Percentiles rank a stretch among this genome's conserved stretches.
Conservation (phyloP, 805 yeast genomes). For the Isabelozyma pseudorhagii region DNA sequence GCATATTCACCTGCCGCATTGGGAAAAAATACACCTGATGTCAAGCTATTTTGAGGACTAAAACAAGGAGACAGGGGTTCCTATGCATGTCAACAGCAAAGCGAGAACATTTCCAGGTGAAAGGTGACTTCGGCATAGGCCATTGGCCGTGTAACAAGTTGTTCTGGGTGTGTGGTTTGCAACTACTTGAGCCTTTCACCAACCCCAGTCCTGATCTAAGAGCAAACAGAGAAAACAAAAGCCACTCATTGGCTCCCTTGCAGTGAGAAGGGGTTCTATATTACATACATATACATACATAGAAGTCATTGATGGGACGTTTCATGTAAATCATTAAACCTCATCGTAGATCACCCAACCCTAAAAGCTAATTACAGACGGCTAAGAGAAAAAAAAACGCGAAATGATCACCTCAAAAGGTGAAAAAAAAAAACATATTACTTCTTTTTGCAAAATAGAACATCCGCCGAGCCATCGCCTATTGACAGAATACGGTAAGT, state of each 20-base stretch:
- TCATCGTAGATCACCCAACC: background rate
- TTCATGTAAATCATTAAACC: background rate
- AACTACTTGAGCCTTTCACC: no score
- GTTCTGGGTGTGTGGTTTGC: no score
- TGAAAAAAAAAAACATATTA: background rate
- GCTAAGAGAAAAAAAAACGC: background rate
- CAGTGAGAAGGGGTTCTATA: no score
- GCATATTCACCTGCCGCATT: background rate
- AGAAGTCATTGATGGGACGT: background rate
- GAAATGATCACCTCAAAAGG: background rate
- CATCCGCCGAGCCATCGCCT: no score
- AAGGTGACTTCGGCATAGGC: no score
- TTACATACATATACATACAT: background rate
- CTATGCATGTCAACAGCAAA: background rate
- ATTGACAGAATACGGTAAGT: background rate
- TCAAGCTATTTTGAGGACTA: background rate
- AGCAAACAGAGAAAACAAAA: no score
- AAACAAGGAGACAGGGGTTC: background rate
- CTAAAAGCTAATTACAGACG: background rate
- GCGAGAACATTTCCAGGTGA: no score
- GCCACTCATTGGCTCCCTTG: no score
- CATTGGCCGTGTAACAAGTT: no score
- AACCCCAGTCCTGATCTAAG: no score
- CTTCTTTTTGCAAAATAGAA: no score
- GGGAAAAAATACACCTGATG: background rate